These are phyloP conservation scores for Fagus sylvatica DNA, from an alignment of 306 rosid species.

Conservation along the genomic window DNA sequence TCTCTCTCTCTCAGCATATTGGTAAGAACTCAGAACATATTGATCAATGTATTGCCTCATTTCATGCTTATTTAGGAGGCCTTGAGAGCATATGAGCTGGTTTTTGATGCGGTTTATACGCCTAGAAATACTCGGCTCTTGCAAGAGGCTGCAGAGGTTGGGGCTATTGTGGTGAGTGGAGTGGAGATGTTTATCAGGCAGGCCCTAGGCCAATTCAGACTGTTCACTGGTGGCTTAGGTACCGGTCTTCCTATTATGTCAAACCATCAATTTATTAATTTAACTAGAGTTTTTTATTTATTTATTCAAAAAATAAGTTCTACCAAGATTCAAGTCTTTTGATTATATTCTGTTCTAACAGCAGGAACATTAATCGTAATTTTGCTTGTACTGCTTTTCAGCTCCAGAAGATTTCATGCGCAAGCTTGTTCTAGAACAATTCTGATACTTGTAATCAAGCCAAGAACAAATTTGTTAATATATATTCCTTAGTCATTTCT, in stretches of 20 bases:
- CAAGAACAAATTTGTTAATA: not conserved
- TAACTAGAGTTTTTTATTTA: not conserved
- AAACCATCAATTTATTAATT: not conserved
- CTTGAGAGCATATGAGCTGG: conserved; percentile 40
- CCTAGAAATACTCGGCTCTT: conserved; percentile 43
- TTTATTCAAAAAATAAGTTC: not conserved
- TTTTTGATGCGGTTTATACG: conserved; percentile 47
- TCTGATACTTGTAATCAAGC: conserved; percentile 15
- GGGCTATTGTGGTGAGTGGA: conserved; percentile 41
- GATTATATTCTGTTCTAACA: not conserved
- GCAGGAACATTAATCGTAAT: not conserved
- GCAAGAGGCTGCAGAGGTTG: conserved; percentile 46
- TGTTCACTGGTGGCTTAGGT: conserved; percentile 37
- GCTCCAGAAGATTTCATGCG: conserved; percentile 50
- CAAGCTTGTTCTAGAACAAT: conserved; percentile 39
- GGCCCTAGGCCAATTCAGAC: conserved; percentile 47
- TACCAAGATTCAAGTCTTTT: not conserved
- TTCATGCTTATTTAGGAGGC: conserved; percentile 28
- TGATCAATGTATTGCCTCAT: not conserved
- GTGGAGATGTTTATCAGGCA: conserved; percentile 52
- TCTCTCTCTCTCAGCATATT: not conserved
- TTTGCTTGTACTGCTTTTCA: conserved; percentile 32
- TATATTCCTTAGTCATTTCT: not conserved
- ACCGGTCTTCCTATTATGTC: not conserved
- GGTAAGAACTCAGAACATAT: not conserved